Conservation (phyloP, 1,284 basidiomycete genomes). For the Fomes fomentarius region DNA sequence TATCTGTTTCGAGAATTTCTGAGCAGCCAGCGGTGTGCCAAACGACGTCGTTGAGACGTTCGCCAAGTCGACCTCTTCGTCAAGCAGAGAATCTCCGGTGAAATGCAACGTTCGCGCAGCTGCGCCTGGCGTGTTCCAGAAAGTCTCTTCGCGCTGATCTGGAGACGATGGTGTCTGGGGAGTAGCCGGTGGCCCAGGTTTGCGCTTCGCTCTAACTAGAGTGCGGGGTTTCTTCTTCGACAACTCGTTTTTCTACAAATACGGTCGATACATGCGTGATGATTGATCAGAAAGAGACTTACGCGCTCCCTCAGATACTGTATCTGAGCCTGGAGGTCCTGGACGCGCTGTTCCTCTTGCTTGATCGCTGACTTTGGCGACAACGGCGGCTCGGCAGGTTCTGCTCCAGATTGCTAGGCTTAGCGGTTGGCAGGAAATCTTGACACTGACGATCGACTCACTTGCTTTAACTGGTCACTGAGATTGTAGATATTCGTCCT, state of each 20-base stretch:
- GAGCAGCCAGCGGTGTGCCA: constrained; percentile 42
- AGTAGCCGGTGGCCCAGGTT: constrained; percentile 25
- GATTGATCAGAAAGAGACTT: constrained; percentile 12
- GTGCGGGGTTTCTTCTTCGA: constrained; percentile 32
- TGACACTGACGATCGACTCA: constrained; percentile 35
- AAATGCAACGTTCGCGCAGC: constrained; percentile 61
- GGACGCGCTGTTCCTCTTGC: constrained; percentile 61
- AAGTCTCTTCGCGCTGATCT: constrained; percentile 51
- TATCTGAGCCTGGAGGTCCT: constrained; percentile 55
- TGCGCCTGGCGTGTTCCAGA: constrained; percentile 63
- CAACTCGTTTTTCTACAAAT: constrained; percentile 47
- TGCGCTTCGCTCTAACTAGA: constrained; percentile 13
- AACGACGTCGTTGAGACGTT: constrained; percentile 47
- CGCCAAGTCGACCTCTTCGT: constrained; percentile 63
- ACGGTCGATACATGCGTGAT: background rate
- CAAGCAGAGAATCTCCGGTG: constrained; percentile 58
- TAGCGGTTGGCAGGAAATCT: constrained; percentile 26
- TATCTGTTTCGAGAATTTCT: background rate
- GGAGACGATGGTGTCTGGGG: constrained; percentile 21
- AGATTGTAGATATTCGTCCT: constrained; percentile 56
- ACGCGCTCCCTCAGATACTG: constrained; percentile 56
- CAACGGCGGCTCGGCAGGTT: constrained; percentile 38
- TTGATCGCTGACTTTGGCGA: constrained; percentile 48
- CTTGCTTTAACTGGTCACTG: constrained; percentile 54
- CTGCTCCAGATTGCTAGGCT: constrained; percentile 37